phyloP scores from a whole-genome alignment of 495 filamentous ascomycete genomes.

The Hyaloscypha finlandica region DNA sequence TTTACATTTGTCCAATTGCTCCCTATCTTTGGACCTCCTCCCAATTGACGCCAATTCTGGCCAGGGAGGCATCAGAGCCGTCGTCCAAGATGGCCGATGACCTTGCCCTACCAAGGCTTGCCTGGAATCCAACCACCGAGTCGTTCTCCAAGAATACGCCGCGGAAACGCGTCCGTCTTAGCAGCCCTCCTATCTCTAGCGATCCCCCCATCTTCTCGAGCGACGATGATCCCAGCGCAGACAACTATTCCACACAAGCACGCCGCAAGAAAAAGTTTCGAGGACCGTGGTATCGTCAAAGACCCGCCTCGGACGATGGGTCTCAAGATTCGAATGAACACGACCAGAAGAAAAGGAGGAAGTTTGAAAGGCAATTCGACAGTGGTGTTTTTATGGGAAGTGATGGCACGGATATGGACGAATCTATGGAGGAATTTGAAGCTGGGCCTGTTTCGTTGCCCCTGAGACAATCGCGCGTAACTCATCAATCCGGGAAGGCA shows the following conservation, averaged over 20 bases:
- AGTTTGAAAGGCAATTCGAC: slow-evolving; percentile 67
- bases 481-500: slow-evolving; percentile 17
- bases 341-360: slow-evolving; percentile 44
- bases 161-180: slow-evolving; percentile 45
- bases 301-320: slow-evolving; percentile 44
- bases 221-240: slow-evolving; percentile 72
- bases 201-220: slow-evolving; percentile 78
- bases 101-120: slow-evolving; percentile 44
- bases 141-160: slow-evolving; percentile 32
- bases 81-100: slow-evolving; percentile 44
- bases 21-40: neutral
- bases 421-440: slow-evolving; percentile 16
- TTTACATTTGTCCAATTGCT: neutral
- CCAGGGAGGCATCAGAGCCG: neutral
- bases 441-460: slow-evolving; percentile 4
- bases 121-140: slow-evolving; percentile 37
- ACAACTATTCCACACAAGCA: slow-evolving; percentile 60
- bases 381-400: slow-evolving; percentile 84
- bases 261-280: slow-evolving; percentile 64
- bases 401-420: slow-evolving; percentile 50
- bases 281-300: slow-evolving; percentile 73
- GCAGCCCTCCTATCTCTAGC: slow-evolving; percentile 54
- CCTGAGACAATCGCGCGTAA: slow-evolving; percentile 31
- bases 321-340: slow-evolving; percentile 34
- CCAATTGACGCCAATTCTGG: slow-evolving; percentile 4